Evolutionary conservation across 2,329 filamentous ascomycete genomes (phyloP), one percentile per base, ranked within the genome.

Genomic region (Eutypa lata): DNA sequence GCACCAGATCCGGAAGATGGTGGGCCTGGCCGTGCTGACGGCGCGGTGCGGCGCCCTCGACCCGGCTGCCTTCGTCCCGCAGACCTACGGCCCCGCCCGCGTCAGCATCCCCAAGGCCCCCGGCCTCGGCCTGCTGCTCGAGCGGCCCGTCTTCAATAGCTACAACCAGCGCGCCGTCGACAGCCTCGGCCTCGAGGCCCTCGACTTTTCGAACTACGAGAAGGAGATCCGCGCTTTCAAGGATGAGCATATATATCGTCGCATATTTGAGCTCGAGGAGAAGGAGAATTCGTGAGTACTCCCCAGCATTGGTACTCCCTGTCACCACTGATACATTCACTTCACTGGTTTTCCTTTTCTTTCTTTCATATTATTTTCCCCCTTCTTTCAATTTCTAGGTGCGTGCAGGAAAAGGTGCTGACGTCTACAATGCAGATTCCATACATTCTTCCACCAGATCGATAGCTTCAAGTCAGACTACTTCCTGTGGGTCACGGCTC

Each of bases 1-100:
- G 94, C 94, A 99, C 72, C 94, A 99, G 75, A 99, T 99, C 71
- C 88, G 94, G 65, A 99, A 97, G 74, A 97, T 99, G 94, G 90
- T 99, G 16, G 91, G 90, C 52, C 91, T 99, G 88, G 90, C 86
- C 8, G 85, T 90, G 33, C 78, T 99, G 55, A 78, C 93, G 6
- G 88, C 95, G 7, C 87, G 94, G 37, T 95, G 89, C 69, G 94
- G 91, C 48, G 87, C 87, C 13, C 13, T 16, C 35, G n/a, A 79
- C 89, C 3, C 77, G 86, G 3, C 75, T 6, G 35, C 82, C 11
- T 83, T 89, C 26, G 89, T 99, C 61, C 69, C 74, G 1, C 82
- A 95, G 55, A 90, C 86, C 55, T 96, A 96, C 69, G 83, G 82
- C 1, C 68, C 78, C 6, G 80, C 84, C 19, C 85, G 87, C 53